phyloP scores from a whole-genome alignment of 192 early-diverging fungal genomes.

The Helicostylum pulchrum region DNA sequence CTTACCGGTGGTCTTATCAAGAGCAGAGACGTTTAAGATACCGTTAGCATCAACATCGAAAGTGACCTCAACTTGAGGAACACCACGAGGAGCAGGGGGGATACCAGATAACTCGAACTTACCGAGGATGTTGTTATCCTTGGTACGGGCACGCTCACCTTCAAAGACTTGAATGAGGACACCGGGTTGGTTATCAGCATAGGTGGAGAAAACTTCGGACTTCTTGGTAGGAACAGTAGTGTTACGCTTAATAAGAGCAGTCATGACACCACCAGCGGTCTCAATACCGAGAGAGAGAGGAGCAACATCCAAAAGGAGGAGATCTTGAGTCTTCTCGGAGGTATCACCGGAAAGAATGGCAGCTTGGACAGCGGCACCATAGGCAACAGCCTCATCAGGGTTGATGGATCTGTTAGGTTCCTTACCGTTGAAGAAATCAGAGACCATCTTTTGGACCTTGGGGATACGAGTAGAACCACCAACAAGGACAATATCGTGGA shows the following conservation, averaged over 20 bases:
- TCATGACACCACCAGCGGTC: constrained; percentile 99
- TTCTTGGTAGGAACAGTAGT: constrained; percentile 97
- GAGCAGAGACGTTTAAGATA: constrained; percentile 90
- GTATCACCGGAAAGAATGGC: constrained; percentile 95
- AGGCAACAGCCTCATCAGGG: constrained; percentile 98
- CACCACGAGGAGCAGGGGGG: constrained; percentile 92
- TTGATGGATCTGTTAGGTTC: constrained; percentile 99
- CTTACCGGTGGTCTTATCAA: constrained; percentile 97
- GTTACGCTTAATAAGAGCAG: constrained; percentile 95
- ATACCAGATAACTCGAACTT: constrained; percentile 97
- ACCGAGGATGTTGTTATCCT: constrained; percentile 98
- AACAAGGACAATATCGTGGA: constrained; percentile 96
- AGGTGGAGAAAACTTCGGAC: constrained; percentile 98
- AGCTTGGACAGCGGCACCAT: constrained; percentile 98
- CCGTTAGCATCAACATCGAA: constrained; percentile 96
- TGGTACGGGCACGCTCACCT: constrained; percentile 97
- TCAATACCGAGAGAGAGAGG: constrained; percentile 98
- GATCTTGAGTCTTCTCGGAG: constrained; percentile 94
- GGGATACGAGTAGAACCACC: constrained; percentile 99
- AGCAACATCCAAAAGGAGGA: constrained; percentile 93
- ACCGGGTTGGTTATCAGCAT: constrained; percentile 97
- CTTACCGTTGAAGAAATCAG: constrained; percentile 99
- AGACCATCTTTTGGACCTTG: constrained; percentile 98
- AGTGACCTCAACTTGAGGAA: constrained; percentile 97
- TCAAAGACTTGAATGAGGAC: constrained; percentile 98